These are phyloP conservation scores for Alternaria gaisen DNA, from an alignment of 2,329 filamentous ascomycete genomes.

Conservation along the genomic window DNA sequence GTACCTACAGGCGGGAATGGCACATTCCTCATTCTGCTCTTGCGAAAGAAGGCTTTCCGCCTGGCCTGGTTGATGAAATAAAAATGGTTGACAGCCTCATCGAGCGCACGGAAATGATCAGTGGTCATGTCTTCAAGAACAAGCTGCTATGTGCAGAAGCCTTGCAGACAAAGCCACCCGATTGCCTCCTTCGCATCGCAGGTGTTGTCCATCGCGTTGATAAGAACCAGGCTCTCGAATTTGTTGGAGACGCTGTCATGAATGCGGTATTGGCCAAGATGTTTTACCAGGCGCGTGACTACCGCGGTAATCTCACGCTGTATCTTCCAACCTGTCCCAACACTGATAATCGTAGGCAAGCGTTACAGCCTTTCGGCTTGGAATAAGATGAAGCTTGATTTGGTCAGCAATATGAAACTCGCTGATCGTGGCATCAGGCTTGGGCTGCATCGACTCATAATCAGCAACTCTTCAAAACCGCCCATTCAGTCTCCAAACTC, in stretches of 20 bases:
- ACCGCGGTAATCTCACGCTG: background rate
- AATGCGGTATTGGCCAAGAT: background rate
- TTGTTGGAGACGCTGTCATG: background rate
- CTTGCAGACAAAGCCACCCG: background rate
- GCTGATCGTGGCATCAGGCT: background rate
- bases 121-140: background rate
- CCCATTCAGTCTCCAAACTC: background rate
- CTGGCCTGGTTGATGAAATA: background rate
- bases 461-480: no score
- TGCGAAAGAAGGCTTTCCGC: background rate
- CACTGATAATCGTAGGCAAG: background rate
- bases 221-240: background rate
- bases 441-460: background rate
- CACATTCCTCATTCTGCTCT: background rate
- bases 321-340: no score
- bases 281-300: background rate
- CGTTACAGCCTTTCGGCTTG: background rate
- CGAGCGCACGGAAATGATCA: background rate
- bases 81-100: background rate
- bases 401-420: background rate
- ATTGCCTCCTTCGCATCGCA: background rate
- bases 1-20: background rate
- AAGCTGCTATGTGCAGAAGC: constrained; percentile 6
- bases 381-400: background rate
- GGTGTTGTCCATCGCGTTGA: background rate